These are phyloP conservation scores for Diversispora eburnea DNA, from an alignment of 192 early-diverging fungal genomes.

Conservation along the genomic window DNA sequence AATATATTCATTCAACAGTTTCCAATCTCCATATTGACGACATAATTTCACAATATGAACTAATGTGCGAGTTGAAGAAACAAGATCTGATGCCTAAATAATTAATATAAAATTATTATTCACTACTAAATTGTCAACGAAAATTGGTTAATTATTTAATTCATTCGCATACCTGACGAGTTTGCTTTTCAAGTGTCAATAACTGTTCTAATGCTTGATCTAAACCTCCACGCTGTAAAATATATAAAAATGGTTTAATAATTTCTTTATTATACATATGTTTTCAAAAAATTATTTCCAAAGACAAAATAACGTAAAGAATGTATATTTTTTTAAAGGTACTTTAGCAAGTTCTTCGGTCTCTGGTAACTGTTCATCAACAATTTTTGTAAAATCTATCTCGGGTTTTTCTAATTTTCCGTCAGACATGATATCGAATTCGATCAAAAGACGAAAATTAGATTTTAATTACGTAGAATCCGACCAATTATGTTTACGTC, in stretches of 20 bases:
- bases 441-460: too few relatives aligned
- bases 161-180: conserved; percentile 65
- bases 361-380: conserved; percentile 75
- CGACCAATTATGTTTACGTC: too few relatives aligned
- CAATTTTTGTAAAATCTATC: conserved; percentile 80
- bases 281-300: not conserved
- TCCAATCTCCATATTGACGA: conserved; percentile 74
- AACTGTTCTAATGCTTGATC: conserved; percentile 87
- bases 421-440: conserved; percentile 37
- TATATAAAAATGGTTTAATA: not conserved
- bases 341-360: conserved; percentile 69
- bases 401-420: conserved; percentile 81
- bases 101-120: not conserved
- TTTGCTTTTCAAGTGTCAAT: conserved; percentile 89
- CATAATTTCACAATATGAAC: conserved; percentile 74
- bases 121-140: not conserved
- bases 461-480: too few relatives aligned
- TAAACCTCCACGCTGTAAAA: conserved; percentile 61
- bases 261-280: not conserved
- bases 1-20: conserved; percentile 88
- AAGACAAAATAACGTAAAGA: not conserved
- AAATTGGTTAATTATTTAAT: not conserved
- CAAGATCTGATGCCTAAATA: conserved; percentile 75
- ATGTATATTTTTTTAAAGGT: conserved; percentile 8
- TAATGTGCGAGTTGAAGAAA: conserved; percentile 85